These are phyloP conservation scores for Flaveria sonorensis DNA, from an alignment of 129 eudicot species.

Conservation along the genomic window DNA sequence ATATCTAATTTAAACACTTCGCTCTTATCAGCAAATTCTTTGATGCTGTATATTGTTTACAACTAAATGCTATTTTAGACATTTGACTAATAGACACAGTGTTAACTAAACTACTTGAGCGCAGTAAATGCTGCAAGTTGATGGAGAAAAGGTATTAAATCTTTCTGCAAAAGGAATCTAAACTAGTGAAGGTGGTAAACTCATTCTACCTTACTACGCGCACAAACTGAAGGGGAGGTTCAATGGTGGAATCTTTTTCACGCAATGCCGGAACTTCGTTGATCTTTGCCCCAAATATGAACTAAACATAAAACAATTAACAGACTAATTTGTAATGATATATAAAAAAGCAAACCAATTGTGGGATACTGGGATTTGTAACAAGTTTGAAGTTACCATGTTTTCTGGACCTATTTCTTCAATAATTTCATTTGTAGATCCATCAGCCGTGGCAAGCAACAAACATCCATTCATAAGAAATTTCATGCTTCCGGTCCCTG, in stretches of 20 bases:
- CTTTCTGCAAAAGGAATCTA: not conserved
- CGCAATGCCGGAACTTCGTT: slow-evolving; percentile 54
- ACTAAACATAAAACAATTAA: slow-evolving; percentile 29
- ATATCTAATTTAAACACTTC: not conserved
- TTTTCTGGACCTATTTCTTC: slow-evolving; percentile 65
- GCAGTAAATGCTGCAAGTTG: not conserved
- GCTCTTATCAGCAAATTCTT: not conserved
- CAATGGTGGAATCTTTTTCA: slow-evolving; percentile 41
- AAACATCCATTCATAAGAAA: slow-evolving; percentile 68
- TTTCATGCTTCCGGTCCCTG: slow-evolving; percentile 72
- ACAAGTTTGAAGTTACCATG: slow-evolving; percentile 42
- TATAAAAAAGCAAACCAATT: slow-evolving; percentile 13
- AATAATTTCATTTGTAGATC: slow-evolving; percentile 55
- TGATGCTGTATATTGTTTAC: not conserved
- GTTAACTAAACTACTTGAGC: not conserved
- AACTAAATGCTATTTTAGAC: not conserved
- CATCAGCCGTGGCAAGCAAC: slow-evolving; percentile 60
- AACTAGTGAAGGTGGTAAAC: slow-evolving; percentile 16
- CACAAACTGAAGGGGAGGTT: slow-evolving; percentile 53
- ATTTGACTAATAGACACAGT: not conserved
- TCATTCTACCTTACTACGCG: slow-evolving; percentile 55
- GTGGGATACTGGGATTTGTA: not conserved
- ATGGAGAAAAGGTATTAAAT: not conserved
- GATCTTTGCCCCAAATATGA: slow-evolving; percentile 60
- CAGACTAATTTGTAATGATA: not conserved